Percentiles rank a stretch among this genome's conserved stretches.
Conservation (phyloP, 805 yeast genomes). For the Spathaspora arborariae region DNA sequence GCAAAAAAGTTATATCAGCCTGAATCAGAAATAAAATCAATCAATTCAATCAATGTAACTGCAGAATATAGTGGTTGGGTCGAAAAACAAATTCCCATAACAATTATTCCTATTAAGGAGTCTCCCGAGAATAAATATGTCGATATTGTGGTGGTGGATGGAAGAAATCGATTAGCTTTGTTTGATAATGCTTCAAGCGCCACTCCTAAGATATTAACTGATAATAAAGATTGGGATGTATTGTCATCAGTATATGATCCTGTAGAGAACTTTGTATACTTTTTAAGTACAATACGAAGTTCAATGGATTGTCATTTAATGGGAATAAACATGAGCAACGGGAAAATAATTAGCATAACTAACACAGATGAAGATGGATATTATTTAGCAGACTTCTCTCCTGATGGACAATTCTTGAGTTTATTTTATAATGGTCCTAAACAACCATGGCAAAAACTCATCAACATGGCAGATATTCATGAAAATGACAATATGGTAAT, state of each 20-base stretch:
- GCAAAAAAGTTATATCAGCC: conserved; percentile 46
- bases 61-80: conserved; percentile 56
- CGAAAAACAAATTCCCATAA: conserved; percentile 35
- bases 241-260: conserved; percentile 50
- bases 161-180: conserved; percentile 71
- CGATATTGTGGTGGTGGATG: conserved; percentile 59
- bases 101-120: conserved; percentile 14
- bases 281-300: conserved; percentile 66
- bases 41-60: conserved; percentile 32
- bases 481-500: conserved; percentile 13
- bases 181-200: conserved; percentile 42
- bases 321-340: conserved; percentile 44
- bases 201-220: conserved; percentile 42
- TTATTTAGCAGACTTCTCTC: conserved; percentile 64
- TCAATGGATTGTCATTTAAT: conserved; percentile 81
- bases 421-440: conserved; percentile 72
- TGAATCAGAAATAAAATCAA: conserved; percentile 27
- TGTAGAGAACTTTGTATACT: conserved; percentile 46
- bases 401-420: conserved; percentile 66
- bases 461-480: conserved; percentile 34
- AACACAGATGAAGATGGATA: conserved; percentile 54
- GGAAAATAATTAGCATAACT: conserved; percentile 41
- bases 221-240: conserved; percentile 78
- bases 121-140: conserved; percentile 48
- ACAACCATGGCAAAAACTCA: conserved; percentile 72